phyloP scores from a whole-genome alignment of 768 basidiomycete genomes.

The Suillus brevipes region DNA sequence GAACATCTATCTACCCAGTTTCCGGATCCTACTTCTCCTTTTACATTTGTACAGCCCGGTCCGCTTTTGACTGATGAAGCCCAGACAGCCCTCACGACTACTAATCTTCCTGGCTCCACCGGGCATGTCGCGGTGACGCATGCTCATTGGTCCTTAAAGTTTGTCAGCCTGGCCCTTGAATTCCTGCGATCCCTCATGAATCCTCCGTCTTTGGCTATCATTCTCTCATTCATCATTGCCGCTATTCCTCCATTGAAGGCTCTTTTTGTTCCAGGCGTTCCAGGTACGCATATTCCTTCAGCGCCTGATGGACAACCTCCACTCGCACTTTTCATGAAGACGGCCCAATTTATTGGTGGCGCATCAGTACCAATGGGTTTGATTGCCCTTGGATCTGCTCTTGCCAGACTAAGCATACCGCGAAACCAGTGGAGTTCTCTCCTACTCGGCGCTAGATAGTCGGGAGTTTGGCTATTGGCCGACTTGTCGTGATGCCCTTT shows the following conservation, averaged over 20 bases:
- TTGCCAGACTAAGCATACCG: conserved; percentile 59
- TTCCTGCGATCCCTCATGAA: conserved; percentile 41
- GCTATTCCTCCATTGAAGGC: conserved; percentile 59
- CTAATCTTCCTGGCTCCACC: not conserved
- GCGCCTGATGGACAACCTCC: conserved; percentile 72
- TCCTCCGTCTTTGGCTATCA: conserved; percentile 54
- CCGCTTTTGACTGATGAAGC: conserved; percentile 1
- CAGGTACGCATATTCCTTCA: conserved; percentile 42
- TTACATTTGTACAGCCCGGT: not conserved
- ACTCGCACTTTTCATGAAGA: conserved; percentile 59
- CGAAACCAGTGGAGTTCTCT: conserved; percentile 43
- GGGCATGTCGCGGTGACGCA: not conserved
- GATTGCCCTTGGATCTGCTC: conserved; percentile 59
- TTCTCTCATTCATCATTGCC: conserved; percentile 55
- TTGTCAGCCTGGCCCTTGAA: conserved; percentile 2
- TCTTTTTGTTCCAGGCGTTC: conserved; percentile 50
- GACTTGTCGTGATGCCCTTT: conserved; percentile 58
- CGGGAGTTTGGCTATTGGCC: conserved; percentile 48
- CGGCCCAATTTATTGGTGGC: conserved; percentile 56
- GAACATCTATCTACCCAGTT: not conserved
- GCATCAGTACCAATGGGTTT: conserved; percentile 67
- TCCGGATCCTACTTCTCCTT: not conserved
- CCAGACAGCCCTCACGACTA: too few relatives aligned
- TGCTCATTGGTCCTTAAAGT: conserved; percentile 2
- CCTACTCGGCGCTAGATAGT: conserved; percentile 59